phyloP scores from a whole-genome alignment of 2,329 filamentous ascomycete genomes.

The Phoma herbarum region DNA sequence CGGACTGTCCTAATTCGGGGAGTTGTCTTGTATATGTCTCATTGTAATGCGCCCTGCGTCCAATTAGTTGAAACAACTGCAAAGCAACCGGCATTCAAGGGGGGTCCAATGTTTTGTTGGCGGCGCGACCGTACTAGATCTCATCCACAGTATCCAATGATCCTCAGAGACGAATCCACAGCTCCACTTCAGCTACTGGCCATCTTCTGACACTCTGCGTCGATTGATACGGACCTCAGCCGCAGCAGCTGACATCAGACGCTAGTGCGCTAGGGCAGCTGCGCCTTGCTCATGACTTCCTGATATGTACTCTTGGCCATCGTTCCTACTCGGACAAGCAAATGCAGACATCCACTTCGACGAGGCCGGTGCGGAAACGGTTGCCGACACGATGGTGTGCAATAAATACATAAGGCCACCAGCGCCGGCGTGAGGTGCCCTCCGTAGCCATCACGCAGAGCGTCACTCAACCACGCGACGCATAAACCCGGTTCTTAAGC shows the following conservation, averaged over 20 bases:
- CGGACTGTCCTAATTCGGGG: too few species aligned
- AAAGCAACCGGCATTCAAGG: too few species aligned
- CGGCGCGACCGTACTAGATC: too few species aligned
- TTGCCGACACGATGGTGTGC: not conserved
- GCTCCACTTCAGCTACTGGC: too few species aligned
- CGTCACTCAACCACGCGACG: not conserved
- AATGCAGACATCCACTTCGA: not conserved
- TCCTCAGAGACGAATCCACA: too few species aligned
- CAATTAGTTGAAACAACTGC: too few species aligned
- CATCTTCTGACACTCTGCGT: not conserved
- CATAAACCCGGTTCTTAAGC: not conserved
- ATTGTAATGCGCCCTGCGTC: too few species aligned
- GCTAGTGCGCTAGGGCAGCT: not conserved
- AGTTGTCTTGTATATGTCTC: too few species aligned
- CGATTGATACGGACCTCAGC: not conserved
- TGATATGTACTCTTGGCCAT: slow-evolving; percentile 9
- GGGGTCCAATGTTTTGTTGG: too few species aligned
- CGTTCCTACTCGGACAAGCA: not conserved
- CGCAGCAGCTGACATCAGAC: slow-evolving; percentile 8
- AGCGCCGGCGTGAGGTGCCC: not conserved
- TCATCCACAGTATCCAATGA: too few species aligned
- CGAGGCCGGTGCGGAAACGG: not conserved
- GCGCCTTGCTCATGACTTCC: not conserved
- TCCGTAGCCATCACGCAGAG: not conserved
- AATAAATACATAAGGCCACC: slow-evolving; percentile 6